These are phyloP conservation scores for Globisporangium apiculatum DNA, from an alignment of 352 stramenopile genomes.

Conservation along the genomic window DNA sequence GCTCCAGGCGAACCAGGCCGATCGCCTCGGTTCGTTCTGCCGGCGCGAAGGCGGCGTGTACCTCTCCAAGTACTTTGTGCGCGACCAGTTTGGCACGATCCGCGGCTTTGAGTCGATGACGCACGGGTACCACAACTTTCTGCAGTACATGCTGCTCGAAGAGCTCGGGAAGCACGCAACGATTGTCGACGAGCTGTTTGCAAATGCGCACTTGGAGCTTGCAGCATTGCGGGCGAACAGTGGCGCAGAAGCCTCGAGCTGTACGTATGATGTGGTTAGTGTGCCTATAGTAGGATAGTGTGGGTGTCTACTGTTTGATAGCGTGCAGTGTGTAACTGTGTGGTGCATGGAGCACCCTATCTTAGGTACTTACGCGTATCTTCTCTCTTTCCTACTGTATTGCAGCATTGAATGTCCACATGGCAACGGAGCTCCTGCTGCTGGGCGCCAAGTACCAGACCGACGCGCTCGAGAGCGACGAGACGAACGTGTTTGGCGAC, in stretches of 20 bases:
- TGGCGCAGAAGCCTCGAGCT: constrained; percentile 45
- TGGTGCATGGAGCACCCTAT: too few relatives aligned
- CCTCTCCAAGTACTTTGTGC: constrained; percentile 86
- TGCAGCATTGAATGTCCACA: constrained; percentile 60
- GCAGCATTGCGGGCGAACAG: constrained; percentile 38
- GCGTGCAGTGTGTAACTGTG: not conserved
- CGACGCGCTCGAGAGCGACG: constrained; percentile 28
- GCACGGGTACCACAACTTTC: constrained; percentile 87
- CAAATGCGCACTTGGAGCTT: constrained; percentile 59
- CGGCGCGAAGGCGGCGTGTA: constrained; percentile 76
- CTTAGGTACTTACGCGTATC: too few relatives aligned
- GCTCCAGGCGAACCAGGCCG: constrained; percentile 82
- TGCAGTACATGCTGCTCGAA: constrained; percentile 86
- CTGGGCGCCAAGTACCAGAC: constrained; percentile 56
- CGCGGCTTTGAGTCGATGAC: constrained; percentile 84
- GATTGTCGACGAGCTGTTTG: constrained; percentile 64
- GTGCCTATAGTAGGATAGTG: not conserved
- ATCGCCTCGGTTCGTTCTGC: constrained; percentile 75
- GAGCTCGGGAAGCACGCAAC: constrained; percentile 69
- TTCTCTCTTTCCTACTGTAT: not conserved
- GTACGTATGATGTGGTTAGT: constrained; percentile 11
- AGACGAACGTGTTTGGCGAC: constrained; percentile 20
- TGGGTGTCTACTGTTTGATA: not conserved
- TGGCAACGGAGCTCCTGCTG: constrained; percentile 57
- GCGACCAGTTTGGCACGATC: constrained; percentile 85